Percentiles rank a stretch among this genome's conserved stretches.
Evolutionary conservation across 805 yeast species (phyloP).

Genomic region (Schwanniomyces sp.): DNA sequence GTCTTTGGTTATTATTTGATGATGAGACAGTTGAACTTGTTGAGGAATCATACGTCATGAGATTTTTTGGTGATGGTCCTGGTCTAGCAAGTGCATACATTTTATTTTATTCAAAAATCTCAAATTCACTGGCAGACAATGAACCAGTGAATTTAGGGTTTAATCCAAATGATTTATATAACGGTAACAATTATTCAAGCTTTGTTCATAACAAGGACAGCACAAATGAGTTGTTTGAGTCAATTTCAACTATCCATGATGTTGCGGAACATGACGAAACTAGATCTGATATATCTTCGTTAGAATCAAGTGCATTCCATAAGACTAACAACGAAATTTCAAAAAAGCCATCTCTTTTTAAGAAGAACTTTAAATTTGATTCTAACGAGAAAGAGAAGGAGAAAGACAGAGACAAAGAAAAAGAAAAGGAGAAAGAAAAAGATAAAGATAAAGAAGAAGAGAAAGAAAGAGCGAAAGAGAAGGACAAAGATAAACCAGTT

Average conservation of each 20-base stretch:
- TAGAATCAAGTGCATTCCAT: conserved; percentile 5
- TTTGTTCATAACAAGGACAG: conserved; percentile 11
- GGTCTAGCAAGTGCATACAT: conserved; percentile 92
- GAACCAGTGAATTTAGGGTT: conserved; percentile 35
- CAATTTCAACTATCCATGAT: conserved; percentile 5
- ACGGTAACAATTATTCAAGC: conserved; percentile 30
- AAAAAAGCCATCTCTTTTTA: conserved; percentile 20
- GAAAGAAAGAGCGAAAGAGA: conserved; percentile 13
- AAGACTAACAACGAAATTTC: background rate
- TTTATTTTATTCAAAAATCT: conserved; percentile 61
- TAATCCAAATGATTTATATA: conserved; percentile 26
- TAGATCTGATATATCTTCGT: conserved; percentile 11
- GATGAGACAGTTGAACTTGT: conserved; percentile 93
- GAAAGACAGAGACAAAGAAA: background rate
- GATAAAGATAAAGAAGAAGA: conserved; percentile 41
- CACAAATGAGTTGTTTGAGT: conserved; percentile 9
- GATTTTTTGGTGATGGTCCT: conserved; percentile 85
- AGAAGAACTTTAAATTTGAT: conserved; percentile 31
- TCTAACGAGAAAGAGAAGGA: conserved; percentile 2
- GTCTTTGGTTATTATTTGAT: conserved; percentile 91
- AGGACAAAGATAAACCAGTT: conserved; percentile 3
- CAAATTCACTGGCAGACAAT: conserved; percentile 32
- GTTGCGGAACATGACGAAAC: conserved; percentile 7
- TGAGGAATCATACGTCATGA: conserved; percentile 76
- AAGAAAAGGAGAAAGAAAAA: conserved; percentile 32